Base-by-base conservation (phyloP, 2,329 filamentous ascomycete species). In the Chaetomiaceae sp. region DNA sequence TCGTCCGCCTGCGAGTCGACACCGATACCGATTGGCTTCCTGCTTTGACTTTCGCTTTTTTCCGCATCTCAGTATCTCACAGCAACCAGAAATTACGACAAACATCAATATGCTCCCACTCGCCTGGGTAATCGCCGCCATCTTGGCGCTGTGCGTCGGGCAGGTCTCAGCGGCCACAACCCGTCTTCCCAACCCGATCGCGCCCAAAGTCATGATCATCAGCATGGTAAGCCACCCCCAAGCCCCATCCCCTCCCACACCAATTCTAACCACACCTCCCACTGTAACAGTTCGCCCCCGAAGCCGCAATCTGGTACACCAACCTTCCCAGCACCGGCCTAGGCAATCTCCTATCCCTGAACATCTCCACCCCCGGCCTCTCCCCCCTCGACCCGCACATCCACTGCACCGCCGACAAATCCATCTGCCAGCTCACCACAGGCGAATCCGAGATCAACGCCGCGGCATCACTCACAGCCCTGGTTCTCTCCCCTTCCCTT, bases 361-460 rank as follows among this genome's bases (percentile, higher is more conserved):
- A 82, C 57, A 72, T 86, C 61, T 75, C 80, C 4, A 66, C 83
- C 1, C 78, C 81, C 0, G 84, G 84, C 1, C 72, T 87, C 12
- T 87, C 83, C 0, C 82, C 84, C 62, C 68, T 85, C 2, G 88
- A 79, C 64, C 84, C 84, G 0, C 69, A 79, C n/a, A 77, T 83
- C 1, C 80, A 84, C 66, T 91, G 87, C 68, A 84, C 81, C 0
- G 69, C 71, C 36, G 4, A n/a, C 4, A 3, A 17, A n/a, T 6
- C 3, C 17, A 19, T 37, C 36, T 37, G 36, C 36, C 36, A 37
- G 3, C n/a, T 19, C 36, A 37, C 36, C 36, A 37, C 36, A 7
- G 36, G 36, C 36, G 36, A 37, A 11, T n/a, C n/a, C 36, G 17
- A 37, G 36, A 37, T 37, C 17, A 37, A 37, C n/a, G 36, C 36